These are phyloP conservation scores for Eucalyptus cloeziana DNA, from an alignment of 345 rosid species.

Conservation along the genomic window DNA sequence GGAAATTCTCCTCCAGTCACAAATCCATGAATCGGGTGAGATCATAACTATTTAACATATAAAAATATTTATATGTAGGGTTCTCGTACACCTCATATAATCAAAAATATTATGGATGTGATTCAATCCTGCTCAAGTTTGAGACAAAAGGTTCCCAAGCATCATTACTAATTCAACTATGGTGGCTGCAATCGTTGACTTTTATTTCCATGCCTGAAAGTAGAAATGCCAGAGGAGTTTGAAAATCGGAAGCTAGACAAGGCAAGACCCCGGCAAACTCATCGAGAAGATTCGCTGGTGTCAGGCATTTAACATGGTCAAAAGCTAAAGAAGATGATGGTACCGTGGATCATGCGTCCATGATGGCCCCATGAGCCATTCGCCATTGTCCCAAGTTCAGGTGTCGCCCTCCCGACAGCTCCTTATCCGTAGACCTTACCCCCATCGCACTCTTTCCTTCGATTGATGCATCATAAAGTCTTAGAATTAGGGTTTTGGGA, in stretches of 20 bases:
- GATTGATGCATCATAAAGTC: neutral
- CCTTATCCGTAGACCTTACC: neutral
- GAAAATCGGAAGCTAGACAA: neutral
- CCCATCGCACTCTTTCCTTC: neutral
- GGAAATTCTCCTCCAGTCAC: rapidly evolving
- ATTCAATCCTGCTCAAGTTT: neutral
- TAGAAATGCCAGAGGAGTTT: neutral
- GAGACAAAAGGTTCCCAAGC: neutral
- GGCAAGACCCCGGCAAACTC: neutral
- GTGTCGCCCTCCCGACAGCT: neutral
- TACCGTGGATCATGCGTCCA: neutral
- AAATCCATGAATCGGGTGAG: neutral
- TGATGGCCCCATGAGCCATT: neutral
- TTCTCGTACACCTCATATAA: neutral
- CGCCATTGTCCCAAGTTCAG: neutral
- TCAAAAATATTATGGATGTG: neutral
- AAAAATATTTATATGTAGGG: neutral
- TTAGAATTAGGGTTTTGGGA: neutral
- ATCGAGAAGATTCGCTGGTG: neutral
- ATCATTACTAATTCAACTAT: neutral
- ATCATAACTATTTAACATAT: neutral
- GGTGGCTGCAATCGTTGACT: neutral
- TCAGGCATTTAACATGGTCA: neutral
- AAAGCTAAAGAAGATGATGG: neutral
- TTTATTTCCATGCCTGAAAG: neutral